Conservation (phyloP, 2,329 filamentous ascomycete genomes). For the Rachicladosporium sp. region DNA sequence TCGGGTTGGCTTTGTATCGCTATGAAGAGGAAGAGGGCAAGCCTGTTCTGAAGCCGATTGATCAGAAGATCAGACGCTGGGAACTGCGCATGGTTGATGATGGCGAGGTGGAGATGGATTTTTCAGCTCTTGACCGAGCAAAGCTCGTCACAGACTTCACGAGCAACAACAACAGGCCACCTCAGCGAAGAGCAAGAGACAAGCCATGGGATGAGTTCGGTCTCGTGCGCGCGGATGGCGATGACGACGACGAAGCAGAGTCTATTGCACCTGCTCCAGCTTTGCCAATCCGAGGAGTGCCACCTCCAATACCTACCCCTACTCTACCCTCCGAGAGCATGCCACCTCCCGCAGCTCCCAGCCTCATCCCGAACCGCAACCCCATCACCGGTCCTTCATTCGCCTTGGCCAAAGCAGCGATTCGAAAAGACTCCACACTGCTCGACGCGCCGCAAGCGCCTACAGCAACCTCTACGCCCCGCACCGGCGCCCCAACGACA, state of each 20-base stretch:
- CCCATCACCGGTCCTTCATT: conserved; percentile 40
- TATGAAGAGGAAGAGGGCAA: conserved; percentile 67
- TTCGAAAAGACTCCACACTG: conserved; percentile 33
- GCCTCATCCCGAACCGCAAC: conserved; percentile 33
- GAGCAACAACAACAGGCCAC: conserved; percentile 60
- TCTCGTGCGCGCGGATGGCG: conserved; percentile 56
- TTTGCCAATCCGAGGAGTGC: conserved; percentile 15
- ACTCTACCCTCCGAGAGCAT: conserved; percentile 11
- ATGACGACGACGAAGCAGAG: conserved; percentile 42
- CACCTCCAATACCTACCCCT: conserved; percentile 11
- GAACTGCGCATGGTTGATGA: conserved; percentile 73
- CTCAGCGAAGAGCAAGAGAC: conserved; percentile 53
- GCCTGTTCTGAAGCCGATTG: conserved; percentile 50
- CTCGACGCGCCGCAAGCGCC: conserved; percentile 32
- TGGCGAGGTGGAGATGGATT: conserved; percentile 75
- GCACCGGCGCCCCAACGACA: conserved; percentile 58
- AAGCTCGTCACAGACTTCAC: conserved; percentile 68
- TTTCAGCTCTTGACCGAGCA: conserved; percentile 63
- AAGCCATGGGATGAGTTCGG: conserved; percentile 76
- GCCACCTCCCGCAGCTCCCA: conserved; percentile 19
- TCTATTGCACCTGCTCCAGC: not conserved
- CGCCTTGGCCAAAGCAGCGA: conserved; percentile 26
- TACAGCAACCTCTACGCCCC: conserved; percentile 35
- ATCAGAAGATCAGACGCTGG: conserved; percentile 71
- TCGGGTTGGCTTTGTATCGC: conserved; percentile 64